Evolutionary conservation across 2,329 filamentous ascomycete species (phyloP), one percentile per base, ranked within the genome.

Genomic region (Thermothelomyces thermophilus): DNA sequence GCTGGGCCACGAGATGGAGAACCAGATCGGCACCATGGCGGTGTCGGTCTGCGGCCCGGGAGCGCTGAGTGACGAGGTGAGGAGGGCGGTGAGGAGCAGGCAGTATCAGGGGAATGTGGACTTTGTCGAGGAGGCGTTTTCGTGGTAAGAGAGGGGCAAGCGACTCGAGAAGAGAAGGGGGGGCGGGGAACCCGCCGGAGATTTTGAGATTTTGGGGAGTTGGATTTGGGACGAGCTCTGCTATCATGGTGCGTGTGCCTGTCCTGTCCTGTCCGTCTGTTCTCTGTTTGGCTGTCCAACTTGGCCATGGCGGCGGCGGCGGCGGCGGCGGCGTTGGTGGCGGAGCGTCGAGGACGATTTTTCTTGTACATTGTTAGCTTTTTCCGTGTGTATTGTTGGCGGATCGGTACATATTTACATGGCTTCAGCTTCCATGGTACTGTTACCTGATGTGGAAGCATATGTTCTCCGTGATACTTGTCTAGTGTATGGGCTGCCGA

Each of bases 41-140:
- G 82, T 90, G 13, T 78, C 77, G 14, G 86, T 89, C 2, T 90
- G 86, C 61, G 87, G 87, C 13, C 84, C 84, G 3, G 86, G 86
- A 46, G 75, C 79, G 10, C 71, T 91, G 46, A 84, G 83, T 54
- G 86, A 91, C 60, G 86, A 90, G 67, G 84, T 90, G 35, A 73
- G 86, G 46, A 72, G 74, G 46, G 82, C 82, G 11, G 83, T 86
- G 40, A 75, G 86, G 52, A 73, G 73, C 45, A 75, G 81, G 58
- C 82, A 87, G 64, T 74, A 82, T 56, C 68, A 74, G 41, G 82
- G 80, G 56, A 80, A 80, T 52, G 81, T 90, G 48, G 86, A 90
- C 62, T 89, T 90, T 65, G 76, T 86, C 53, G 86, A 91, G 68
- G 86, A 90, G 66, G 83, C 84, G 4, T 91, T 90, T 69, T 75